Evolutionary conservation across 768 basidiomycete species (phyloP).

Genomic region (Mrakia gelida): DNA sequence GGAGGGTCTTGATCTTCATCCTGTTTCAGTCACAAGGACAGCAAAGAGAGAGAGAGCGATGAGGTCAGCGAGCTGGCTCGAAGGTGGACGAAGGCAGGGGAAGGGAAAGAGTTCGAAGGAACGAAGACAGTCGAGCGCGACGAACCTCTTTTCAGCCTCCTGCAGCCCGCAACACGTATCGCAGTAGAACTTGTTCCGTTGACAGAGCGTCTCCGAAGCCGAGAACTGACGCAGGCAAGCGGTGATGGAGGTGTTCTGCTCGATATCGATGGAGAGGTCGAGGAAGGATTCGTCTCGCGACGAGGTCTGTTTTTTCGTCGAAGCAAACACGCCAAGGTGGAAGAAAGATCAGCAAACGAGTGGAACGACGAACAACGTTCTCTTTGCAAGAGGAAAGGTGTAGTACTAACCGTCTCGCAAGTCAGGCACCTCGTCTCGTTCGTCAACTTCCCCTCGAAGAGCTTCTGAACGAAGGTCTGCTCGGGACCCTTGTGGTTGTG

Average conservation of each 20-base stretch:
- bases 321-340: background rate
- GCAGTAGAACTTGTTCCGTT: constrained; percentile 97
- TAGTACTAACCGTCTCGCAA: constrained; percentile 78
- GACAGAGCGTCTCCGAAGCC: constrained; percentile 96
- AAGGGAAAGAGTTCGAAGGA: too few relatives aligned
- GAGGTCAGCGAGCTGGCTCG: background rate
- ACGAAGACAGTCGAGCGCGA: constrained; percentile 32
- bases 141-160: constrained; percentile 94
- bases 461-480: constrained; percentile 77
- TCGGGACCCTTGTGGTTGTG: constrained; percentile 15
- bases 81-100: background rate
- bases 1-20: constrained; percentile 98
- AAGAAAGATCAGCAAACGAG: background rate
- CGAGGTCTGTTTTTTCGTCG: constrained; percentile 56
- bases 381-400: background rate
- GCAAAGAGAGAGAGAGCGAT: too few relatives aligned
- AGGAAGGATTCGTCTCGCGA: constrained; percentile 94
- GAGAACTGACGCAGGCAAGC: constrained; percentile 95
- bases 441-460: constrained; percentile 90
- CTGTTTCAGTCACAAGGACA: constrained; percentile 48
- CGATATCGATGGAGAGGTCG: constrained; percentile 98
- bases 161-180: constrained; percentile 94
- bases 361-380: too few relatives aligned
- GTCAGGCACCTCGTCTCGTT: constrained; percentile 97
- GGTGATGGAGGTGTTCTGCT: constrained; percentile 94